Base-by-base conservation (phyloP, 2,329 filamentous ascomycete genomes). In the Botrytis tulipae region DNA sequence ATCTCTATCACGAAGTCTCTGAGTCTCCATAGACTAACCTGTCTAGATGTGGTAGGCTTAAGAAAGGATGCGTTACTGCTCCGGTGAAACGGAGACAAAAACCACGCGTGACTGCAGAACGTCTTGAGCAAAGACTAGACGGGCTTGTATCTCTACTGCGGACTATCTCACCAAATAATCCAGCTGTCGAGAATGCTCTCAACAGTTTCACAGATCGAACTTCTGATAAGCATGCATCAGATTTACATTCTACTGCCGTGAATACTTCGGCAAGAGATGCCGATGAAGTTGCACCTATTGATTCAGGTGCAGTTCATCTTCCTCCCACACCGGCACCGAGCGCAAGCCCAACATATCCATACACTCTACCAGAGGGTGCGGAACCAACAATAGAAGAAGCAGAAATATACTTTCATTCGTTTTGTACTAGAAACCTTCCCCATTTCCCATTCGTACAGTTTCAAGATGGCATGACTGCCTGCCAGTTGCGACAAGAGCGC, bases 371-470 rank as follows among this genome's bases (percentile, higher is more conserved):
- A 8, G 35, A 57, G 10, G 66, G 66, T 22, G 35, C 48, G 48
- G 48, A 68, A 9, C 68, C 75, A 37, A 74, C 76, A 42, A 81
- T 80, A 2, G 78, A 75, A 37, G 82, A 85, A 62, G 84, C 83
- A 4, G 84, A 85, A 66, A 75, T 79, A 18, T 82, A 81, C 59
- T 80, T 88, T 9, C 70, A 76, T 44, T 82, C 80, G 8, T 88
- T 87, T 73, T 82, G 82, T 20, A 80, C 79, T 1, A 82, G 83
- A 44, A 81, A 81, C 82, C 80, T 86, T 4, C 79, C 78, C 1
- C 83, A 82, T 70, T 84, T 86, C n/a, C 86, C 86, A 0, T 85
- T 86, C 71, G 79, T 87, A 70, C 79, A 84, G 63, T 75, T 88
- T 0, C 80, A 82, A 0, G 73, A 80, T 0, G 79, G 81, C 22